Base-by-base conservation (phyloP, 352 stramenopile species). In the Phytophthora crassamura region DNA sequence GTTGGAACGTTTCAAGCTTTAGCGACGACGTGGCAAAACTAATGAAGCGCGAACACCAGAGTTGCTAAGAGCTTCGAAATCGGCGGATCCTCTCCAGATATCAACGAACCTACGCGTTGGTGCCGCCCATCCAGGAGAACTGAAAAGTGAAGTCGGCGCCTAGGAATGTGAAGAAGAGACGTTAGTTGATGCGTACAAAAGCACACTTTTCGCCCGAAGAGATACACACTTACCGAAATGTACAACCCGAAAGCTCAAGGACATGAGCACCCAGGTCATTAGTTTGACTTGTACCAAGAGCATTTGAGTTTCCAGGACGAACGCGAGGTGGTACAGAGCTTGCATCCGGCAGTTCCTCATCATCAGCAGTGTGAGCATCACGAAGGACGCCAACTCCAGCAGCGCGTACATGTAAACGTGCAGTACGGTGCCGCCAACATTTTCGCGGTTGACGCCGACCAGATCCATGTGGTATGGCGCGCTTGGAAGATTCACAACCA, bases 261-360 rank as follows among this genome's bases (percentile, higher is more conserved):
- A 58, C 63, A 67, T 67, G 4, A 74, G 35, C 2, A 69, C 52
- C 64, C 72, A 80, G 1, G 65, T 63, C 28, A 75, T 41, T 10
- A 80, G 20, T 25, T 71, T 71, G 18, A 55, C 41, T 28, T 68
- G 64, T 3, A 72, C 43, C 3, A 68, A 25, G 25, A 64, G 30
- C 46, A 55, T 57, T 41, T 75, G 70, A 7, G 61, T 74, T 36
- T 79, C 70, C 16, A 82, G 25, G 11, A 79, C 74, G 15, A 79
- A 79, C 3, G 64, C 67, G 7, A 79, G 28, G 28, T 74, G 64
- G 20, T 73, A 72, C 0, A 79, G 7, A 8, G 63, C 42, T 47
- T 68, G 67, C 18, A 79, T 45, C 1, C 66, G 39, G 9, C 62
- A 63, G 18, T 68, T 64, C 4, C 48, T 25, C 53, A 69, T 48